Conservation (phyloP, 2,329 filamentous ascomycete genomes). For the Tolypocladium sp. region DNA sequence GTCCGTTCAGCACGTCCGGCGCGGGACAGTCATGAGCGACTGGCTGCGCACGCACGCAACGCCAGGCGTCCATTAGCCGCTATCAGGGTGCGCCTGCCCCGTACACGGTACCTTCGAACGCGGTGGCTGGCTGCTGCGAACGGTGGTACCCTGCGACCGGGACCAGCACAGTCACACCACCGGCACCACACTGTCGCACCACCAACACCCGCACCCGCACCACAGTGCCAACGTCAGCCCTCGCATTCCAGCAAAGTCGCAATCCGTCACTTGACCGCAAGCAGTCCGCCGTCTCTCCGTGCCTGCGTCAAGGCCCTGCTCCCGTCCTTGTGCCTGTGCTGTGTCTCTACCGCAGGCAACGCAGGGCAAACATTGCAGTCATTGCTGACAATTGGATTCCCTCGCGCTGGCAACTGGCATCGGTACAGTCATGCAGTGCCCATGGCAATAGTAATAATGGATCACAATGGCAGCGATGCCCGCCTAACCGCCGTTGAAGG, state of each 20-base stretch:
- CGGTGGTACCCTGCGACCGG: not conserved
- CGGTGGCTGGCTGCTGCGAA: not conserved
- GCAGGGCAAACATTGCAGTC: not conserved
- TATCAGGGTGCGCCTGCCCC: not conserved
- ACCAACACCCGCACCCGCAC: not conserved
- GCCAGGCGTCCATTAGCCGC: not conserved
- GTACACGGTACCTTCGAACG: not conserved
- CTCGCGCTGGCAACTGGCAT: not conserved
- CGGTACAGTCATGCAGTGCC: not conserved
- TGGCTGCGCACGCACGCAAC: not conserved
- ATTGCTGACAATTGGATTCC: not conserved
- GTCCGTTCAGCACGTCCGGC: too few relatives aligned
- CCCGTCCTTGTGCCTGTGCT: not conserved
- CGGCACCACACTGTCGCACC: not conserved
- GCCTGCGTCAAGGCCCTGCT: not conserved
- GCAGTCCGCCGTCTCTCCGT: not conserved
- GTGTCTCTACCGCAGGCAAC: not conserved
- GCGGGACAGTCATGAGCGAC: not conserved
- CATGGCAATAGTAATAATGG: not conserved
- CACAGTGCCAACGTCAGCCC: not conserved
- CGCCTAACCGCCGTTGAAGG: not conserved
- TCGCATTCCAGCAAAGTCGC: not conserved
- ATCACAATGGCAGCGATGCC: not conserved
- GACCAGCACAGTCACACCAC: not conserved
- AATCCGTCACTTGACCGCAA: conserved; percentile 1